Conservation (phyloP, 192 early-diverging fungal species). For the Coemansia sp. region DNA sequence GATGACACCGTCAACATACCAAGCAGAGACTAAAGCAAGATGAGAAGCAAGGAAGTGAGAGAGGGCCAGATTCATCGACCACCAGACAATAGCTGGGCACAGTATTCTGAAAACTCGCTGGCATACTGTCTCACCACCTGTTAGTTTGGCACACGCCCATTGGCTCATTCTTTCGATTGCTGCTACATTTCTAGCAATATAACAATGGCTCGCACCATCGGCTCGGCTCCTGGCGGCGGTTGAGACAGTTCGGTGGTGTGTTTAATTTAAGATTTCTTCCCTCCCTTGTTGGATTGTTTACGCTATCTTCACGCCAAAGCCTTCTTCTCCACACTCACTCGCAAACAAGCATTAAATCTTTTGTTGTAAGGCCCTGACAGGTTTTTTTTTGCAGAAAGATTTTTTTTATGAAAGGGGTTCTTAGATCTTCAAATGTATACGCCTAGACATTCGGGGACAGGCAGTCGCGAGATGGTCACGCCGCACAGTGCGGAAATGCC, state of each 20-base stretch:
- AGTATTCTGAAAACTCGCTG: background rate
- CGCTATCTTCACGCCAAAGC: too few relatives aligned
- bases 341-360: background rate
- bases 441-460: slow-evolving; percentile 24
- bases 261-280: background rate
- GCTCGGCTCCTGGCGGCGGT: background rate
- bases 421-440: slow-evolving; percentile 29
- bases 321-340: background rate
- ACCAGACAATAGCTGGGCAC: background rate
- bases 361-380: background rate
- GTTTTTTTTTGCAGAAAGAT: background rate
- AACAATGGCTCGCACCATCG: background rate
- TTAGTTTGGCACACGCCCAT: slow-evolving; percentile 11
- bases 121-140: background rate
- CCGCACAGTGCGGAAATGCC: slow-evolving; percentile 42
- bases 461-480: slow-evolving; percentile 21
- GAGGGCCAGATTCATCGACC: background rate
- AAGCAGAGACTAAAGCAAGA: slow-evolving; percentile 1
- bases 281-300: background rate
- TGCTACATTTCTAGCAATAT: background rate
- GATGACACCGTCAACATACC: background rate
- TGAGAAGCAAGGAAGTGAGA: background rate
- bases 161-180: slow-evolving; percentile 1
- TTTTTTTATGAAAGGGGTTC: background rate
- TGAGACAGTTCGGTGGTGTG: background rate